phyloP scores from a whole-genome alignment of 2,329 filamentous ascomycete genomes.

The Thermoascus crustaceus region DNA sequence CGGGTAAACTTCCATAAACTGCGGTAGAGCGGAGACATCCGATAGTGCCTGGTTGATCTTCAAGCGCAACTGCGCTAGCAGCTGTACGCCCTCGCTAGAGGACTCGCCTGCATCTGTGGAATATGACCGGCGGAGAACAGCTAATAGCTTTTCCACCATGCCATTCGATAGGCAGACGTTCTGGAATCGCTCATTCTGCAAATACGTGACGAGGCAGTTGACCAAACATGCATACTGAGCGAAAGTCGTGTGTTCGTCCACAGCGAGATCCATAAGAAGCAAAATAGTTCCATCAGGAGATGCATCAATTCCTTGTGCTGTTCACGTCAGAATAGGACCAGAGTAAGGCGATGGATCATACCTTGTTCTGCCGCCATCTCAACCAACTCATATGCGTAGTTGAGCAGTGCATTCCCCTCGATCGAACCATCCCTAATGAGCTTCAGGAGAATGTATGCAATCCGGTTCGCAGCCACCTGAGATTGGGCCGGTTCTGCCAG shows the following conservation, averaged over 20 bases:
- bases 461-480: conserved; percentile 28
- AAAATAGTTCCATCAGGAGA: conserved; percentile 29
- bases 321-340: conserved; percentile 5
- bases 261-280: conserved; percentile 26
- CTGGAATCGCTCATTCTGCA: conserved; percentile 33
- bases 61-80: conserved; percentile 26
- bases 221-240: conserved; percentile 25
- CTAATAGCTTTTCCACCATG: conserved; percentile 25
- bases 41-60: conserved; percentile 35
- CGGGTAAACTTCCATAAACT: conserved; percentile 32
- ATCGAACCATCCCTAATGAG: conserved; percentile 26
- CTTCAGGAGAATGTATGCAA: conserved; percentile 30
- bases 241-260: conserved; percentile 18
- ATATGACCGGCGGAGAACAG: conserved; percentile 24
- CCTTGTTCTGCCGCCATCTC: conserved; percentile 33
- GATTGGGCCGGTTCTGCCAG: conserved; percentile 31
- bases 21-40: conserved; percentile 31
- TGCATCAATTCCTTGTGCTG: conserved; percentile 26
- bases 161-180: conserved; percentile 24
- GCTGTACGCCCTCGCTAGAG: conserved; percentile 26
- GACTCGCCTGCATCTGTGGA: conserved; percentile 17
- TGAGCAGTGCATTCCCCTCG: conserved; percentile 24
- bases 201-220: conserved; percentile 25
- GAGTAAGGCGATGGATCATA: conserved; percentile 11
- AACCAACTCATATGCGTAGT: conserved; percentile 33